Conservation (phyloP, 306 rosid genomes). For the Sphenostylis stenocarpa region DNA sequence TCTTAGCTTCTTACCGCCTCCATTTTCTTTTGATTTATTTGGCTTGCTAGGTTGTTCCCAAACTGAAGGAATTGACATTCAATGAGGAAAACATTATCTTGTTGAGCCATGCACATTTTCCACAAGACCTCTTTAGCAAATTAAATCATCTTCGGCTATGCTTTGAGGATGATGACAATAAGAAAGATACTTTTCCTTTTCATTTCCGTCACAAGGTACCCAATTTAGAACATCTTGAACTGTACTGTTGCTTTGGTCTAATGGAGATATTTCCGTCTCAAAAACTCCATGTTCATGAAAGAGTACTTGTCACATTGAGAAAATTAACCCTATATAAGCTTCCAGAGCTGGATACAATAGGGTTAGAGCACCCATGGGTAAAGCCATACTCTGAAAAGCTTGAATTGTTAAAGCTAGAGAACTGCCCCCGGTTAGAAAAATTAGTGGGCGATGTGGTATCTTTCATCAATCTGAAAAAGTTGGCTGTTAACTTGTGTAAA, state of each 20-base stretch:
- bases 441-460: not conserved
- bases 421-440: not conserved
- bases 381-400: not conserved
- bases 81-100: not conserved
- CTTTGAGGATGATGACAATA: not conserved
- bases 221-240: not conserved
- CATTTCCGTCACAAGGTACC: not conserved
- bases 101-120: not conserved
- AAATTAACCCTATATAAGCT: not conserved
- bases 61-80: not conserved
- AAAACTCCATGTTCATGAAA: not conserved
- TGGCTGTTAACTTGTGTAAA: rapidly evolving
- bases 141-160: not conserved
- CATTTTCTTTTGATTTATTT: not conserved
- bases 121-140: not conserved
- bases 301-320: not conserved
- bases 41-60: not conserved
- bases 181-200: not conserved
- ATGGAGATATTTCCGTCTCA: constrained; percentile 2
- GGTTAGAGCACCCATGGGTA: constrained; percentile 14
- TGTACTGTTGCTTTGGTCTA: not conserved
- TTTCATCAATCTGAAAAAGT: not conserved
- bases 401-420: not conserved
- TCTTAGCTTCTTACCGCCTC: not conserved
- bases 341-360: not conserved